Evolutionary conservation across 2,329 filamentous ascomycete species (phyloP).

Genomic region (Botrytis deweyae): DNA sequence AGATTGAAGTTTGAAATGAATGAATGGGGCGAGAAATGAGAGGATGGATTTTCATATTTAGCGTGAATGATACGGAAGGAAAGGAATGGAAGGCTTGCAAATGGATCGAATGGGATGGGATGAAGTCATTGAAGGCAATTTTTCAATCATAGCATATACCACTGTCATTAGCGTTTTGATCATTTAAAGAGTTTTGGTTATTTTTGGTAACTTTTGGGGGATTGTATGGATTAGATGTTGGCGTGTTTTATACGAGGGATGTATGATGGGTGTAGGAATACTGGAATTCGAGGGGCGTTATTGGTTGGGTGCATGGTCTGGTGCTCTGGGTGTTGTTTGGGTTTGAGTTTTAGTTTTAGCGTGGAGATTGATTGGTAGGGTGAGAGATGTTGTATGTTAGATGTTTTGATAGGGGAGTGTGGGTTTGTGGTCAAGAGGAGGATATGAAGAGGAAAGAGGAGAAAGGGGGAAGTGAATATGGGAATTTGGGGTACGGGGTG

Average conservation of each 20-base stretch:
- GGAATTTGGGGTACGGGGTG: not conserved
- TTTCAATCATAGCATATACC: slow-evolving; percentile 23
- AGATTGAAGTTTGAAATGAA: slow-evolving; percentile 4
- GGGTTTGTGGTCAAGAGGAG: not conserved
- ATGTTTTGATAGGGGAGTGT: not conserved
- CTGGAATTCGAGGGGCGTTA: not conserved
- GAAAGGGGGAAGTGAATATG: no score
- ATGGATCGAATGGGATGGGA: slow-evolving; percentile 5
- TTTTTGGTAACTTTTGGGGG: not conserved
- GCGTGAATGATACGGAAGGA: not conserved
- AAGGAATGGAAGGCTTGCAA: not conserved
- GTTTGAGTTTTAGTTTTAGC: not conserved
- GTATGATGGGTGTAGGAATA: slow-evolving; percentile 15
- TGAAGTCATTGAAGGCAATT: slow-evolving; percentile 7
- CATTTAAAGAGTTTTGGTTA: not conserved
- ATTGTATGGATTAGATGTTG: slow-evolving; percentile 8
- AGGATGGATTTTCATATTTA: slow-evolving; percentile 5
- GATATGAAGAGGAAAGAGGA: no score
- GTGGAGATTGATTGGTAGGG: not conserved
- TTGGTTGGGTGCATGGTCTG: slow-evolving; percentile 3
- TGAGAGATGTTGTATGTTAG: not conserved
- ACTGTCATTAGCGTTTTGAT: slow-evolving; percentile 24
- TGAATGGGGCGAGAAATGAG: not conserved
- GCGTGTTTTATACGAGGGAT: not conserved
- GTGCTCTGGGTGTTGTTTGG: not conserved